Conservation (phyloP, 2,329 filamentous ascomycete genomes). For the Monosporascus ibericus region DNA sequence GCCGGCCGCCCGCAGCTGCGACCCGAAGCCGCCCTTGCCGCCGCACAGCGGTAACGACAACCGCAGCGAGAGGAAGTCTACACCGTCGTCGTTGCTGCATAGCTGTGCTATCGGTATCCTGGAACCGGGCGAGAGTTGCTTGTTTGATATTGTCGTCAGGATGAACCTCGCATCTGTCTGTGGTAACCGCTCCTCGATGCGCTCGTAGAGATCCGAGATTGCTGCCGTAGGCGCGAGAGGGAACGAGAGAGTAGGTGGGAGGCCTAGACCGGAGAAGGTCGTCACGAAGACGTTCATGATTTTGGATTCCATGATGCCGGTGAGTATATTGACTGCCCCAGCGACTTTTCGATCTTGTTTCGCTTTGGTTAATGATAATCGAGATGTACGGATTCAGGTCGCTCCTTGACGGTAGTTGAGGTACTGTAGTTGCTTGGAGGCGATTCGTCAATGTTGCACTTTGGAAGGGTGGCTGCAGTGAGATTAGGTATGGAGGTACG, state of each 20-base stretch:
- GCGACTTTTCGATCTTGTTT: no score
- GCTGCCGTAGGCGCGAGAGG: constrained; percentile 60
- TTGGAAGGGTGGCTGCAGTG: background rate
- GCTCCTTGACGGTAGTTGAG: background rate
- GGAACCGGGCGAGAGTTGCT: constrained; percentile 54
- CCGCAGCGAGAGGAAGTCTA: constrained; percentile 75
- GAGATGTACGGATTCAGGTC: background rate
- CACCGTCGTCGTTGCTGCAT: constrained; percentile 42
- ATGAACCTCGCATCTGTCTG: constrained; percentile 56
- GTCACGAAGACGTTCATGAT: constrained; percentile 78
- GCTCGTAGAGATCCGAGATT: constrained; percentile 59
- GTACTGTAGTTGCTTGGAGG: background rate
- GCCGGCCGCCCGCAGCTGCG: constrained; percentile 90
- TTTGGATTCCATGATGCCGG: constrained; percentile 43
- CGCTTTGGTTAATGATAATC: no score
- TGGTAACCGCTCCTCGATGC: constrained; percentile 57
- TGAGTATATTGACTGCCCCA: background rate
- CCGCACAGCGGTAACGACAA: constrained; percentile 75
- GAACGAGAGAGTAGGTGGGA: constrained; percentile 79
- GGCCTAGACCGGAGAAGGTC: constrained; percentile 73
- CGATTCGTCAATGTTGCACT: background rate
- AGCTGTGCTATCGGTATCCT: constrained; percentile 53
- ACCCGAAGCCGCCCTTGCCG: constrained; percentile 97
- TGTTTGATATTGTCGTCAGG: constrained; percentile 77
- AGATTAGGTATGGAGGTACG: background rate